Evolutionary conservation across 2,329 filamentous ascomycete species (phyloP).

Genomic region (Hansfordia pulvinata): DNA sequence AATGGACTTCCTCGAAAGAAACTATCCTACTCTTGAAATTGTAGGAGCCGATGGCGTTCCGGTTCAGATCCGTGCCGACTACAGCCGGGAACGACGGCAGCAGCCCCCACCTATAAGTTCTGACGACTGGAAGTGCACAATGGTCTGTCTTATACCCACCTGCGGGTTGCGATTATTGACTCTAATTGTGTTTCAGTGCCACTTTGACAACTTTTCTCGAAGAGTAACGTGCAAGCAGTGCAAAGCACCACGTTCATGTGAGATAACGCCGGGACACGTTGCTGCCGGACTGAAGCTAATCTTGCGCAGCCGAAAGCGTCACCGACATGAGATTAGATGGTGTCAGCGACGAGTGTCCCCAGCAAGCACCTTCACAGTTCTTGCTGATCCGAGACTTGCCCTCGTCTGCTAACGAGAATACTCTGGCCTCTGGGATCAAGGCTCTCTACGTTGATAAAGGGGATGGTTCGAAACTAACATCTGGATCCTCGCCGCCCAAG

Average conservation of each 20-base stretch:
- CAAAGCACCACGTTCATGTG: constrained; percentile 19
- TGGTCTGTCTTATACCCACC: constrained; percentile 12
- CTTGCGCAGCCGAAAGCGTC: constrained; percentile 11
- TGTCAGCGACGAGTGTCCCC: constrained; percentile 29
- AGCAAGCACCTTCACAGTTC: constrained; percentile 55
- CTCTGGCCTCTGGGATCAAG: constrained; percentile 58
- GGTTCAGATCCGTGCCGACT: constrained; percentile 21
- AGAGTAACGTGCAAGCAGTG: constrained; percentile 20
- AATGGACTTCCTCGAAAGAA: constrained; percentile 21
- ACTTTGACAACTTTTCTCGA: constrained; percentile 20
- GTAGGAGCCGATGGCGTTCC: constrained; percentile 14
- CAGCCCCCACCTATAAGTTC: constrained; percentile 14
- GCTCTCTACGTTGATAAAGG: constrained; percentile 54
- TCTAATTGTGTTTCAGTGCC: constrained; percentile 12
- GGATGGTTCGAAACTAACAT: constrained; percentile 28
- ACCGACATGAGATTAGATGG: constrained; percentile 29
- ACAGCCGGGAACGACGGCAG: constrained; percentile 20
- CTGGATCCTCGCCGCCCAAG: constrained; percentile 34
- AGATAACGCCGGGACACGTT: constrained; percentile 3
- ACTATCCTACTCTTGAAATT: constrained; percentile 22
- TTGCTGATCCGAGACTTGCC: constrained; percentile 62
- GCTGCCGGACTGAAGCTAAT: constrained; percentile 1
- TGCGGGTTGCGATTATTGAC: neutral
- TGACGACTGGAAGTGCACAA: constrained; percentile 24
- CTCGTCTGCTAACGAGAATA: constrained; percentile 55